These are phyloP conservation scores for Quercus dentata DNA, from an alignment of 306 rosid species.

Conservation along the genomic window DNA sequence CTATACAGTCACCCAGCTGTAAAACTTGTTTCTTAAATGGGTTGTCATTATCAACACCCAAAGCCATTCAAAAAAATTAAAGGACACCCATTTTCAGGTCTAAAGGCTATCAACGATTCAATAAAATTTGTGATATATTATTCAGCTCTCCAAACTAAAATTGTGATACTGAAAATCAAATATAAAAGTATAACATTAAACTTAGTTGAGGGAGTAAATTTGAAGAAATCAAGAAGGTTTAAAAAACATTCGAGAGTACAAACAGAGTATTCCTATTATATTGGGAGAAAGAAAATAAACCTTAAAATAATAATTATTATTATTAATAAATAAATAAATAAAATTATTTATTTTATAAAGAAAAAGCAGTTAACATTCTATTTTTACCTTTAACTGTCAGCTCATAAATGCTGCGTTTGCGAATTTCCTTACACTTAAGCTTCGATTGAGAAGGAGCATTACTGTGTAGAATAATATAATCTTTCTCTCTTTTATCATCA, in stretches of 20 bases:
- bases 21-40: neutral
- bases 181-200: neutral
- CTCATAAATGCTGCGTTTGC: conserved; percentile 60
- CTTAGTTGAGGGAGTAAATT: neutral
- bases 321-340: neutral
- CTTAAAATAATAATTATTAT: neutral
- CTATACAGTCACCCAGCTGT: neutral
- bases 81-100: neutral
- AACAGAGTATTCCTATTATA: neutral
- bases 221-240: neutral
- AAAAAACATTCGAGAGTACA: neutral
- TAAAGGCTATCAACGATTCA: neutral
- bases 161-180: neutral
- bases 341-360: too few relatives aligned
- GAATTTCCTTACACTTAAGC: conserved; percentile 43
- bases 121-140: neutral
- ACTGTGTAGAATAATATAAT: conserved; percentile 11
- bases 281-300: neutral
- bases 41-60: neutral
- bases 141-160: neutral
- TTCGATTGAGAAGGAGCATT: conserved; percentile 25
- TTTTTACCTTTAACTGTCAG: conserved; percentile 50
- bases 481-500: conserved; percentile 24
- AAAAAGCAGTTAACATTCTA: neutral
- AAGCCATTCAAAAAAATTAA: neutral